Base-by-base conservation (phyloP, 2,329 filamentous ascomycete genomes). In the Aspergillus sp. region DNA sequence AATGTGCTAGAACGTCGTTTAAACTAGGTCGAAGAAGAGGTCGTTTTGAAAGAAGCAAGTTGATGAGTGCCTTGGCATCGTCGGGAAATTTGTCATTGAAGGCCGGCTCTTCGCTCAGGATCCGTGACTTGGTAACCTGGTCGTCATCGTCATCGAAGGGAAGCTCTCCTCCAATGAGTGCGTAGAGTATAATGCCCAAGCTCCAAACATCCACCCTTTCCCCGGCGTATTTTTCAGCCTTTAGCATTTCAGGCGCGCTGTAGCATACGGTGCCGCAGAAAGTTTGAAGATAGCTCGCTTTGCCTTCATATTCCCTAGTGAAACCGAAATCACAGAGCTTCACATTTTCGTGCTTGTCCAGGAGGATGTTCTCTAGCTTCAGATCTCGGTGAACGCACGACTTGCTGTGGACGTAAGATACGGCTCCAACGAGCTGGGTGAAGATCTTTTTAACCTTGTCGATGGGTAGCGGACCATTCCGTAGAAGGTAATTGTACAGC, bases 131-230 rank as follows among this genome's bases (percentile, higher is more conserved):
- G 33, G 95, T 99, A 33, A 88, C 82, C 62, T 86, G 89, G 71
- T 99, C 95, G 69, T 96, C 90, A 71, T 99, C 95, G 64, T 98
- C 95, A 75, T 99, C 95, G 68, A 96, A 99, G 0, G 95, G 95
- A 41, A 99, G 81, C 62, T 90, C 84, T 56, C 90, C 90, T 27
- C 91, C 90, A 33, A 95, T 80, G 63, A 95, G 79, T 40, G 93
- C 90, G 74, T 91, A 95, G 44, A 95, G 82, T 69, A 96, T 96
- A 63, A 96, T 92, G 60, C 92, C 92, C 71, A 93, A 90, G 75
- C 93, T 98, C 95, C 95, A 99, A 4, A 99, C 92, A 70, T 99
- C 95, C 49, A 99, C 93, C 78, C 97, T 98, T 78, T 97, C 92
- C 25, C 92, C 93, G 0, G 93, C 95, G 72, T 99, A 99, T 75